phyloP scores from a whole-genome alignment of 169 alveolate species.

The Miamiensis avidus region DNA sequence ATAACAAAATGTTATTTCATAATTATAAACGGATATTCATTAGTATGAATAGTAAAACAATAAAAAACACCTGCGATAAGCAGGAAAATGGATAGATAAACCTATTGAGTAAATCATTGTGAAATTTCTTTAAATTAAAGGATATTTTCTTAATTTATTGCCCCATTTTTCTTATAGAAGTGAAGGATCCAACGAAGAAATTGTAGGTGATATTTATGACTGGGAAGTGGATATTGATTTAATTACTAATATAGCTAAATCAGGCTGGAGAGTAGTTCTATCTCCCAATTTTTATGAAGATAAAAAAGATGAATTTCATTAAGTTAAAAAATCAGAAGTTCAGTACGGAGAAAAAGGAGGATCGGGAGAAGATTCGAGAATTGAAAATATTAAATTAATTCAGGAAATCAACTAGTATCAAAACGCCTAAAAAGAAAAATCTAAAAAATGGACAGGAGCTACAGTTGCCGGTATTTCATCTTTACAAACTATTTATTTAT shows the following conservation, averaged over 20 bases:
- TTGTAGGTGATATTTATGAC: constrained; percentile 26
- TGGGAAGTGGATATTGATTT: constrained; percentile 50
- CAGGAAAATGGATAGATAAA: neutral
- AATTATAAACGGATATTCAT: too few species aligned
- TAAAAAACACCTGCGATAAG: neutral
- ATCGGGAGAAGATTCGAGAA: neutral
- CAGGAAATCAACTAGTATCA: neutral
- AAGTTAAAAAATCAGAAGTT: neutral
- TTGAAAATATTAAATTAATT: neutral
- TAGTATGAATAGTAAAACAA: neutral
- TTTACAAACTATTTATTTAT: neutral
- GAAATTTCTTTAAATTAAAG: too few species aligned
- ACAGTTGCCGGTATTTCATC: constrained; percentile 18
- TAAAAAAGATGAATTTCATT: neutral
- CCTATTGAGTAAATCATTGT: neutral
- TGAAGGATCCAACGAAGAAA: neutral
- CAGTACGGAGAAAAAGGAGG: neutral
- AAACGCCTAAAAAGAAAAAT: neutral
- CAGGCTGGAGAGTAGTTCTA: constrained; percentile 42
- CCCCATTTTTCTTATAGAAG: neutral
- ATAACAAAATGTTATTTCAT: neutral
- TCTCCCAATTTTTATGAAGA: neutral
- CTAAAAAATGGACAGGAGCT: constrained; percentile 42
- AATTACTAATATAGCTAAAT: constrained; percentile 34
- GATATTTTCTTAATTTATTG: too few species aligned